Evolutionary conservation across 2,329 filamentous ascomycete species (phyloP), one percentile per base, ranked within the genome.

Genomic region (Orbilia ellipsospora): DNA sequence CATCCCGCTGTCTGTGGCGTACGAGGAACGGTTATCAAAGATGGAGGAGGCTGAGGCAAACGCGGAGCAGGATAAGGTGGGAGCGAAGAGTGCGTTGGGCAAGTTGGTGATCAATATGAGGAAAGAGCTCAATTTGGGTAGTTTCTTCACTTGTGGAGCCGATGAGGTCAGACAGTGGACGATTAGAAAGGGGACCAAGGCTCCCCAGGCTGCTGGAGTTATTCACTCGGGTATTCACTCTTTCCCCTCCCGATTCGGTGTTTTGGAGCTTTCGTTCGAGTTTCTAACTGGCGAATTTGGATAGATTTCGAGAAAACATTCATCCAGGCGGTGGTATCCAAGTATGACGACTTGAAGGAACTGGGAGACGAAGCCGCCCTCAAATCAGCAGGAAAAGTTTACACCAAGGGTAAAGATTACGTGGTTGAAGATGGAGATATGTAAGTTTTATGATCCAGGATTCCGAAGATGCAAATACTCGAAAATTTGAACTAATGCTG

Each of bases 101-200:
- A 98, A 98, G 88, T 88, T 96, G 81, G 90, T 99, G 81, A 86
- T 89, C 20, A 92, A 92, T 79, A 99, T 99, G 95, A 92, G 95
- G 81, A 93, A 95, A 85, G 90, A 89, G 15, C 87, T 99, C 79
- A 91, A 95, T 84, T 87, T 99, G 50, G 90, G 91, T 82, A 95
- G 92, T 82, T 99, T 99, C 88, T 99, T 99, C 89, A 99, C 95
- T 63, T 94, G 91, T 40, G 95, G 95, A 81, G 85, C 93, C 23
- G 96, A 99, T 82, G 95, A 99, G 85, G 95, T 99, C 78, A 89
- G 95, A 80, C 95, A 99, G 85, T 99, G 95, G 96, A 99, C 95
- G 26, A 93, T 99, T 82, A 90, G 95, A 73, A 94, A 92, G 81
- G 94, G 93, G 80, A 97, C 91, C 82, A 99, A 99, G 86, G 95